These are phyloP conservation scores for Penicillium crustosum DNA, from an alignment of 2,329 filamentous ascomycete genomes.

Conservation along the genomic window DNA sequence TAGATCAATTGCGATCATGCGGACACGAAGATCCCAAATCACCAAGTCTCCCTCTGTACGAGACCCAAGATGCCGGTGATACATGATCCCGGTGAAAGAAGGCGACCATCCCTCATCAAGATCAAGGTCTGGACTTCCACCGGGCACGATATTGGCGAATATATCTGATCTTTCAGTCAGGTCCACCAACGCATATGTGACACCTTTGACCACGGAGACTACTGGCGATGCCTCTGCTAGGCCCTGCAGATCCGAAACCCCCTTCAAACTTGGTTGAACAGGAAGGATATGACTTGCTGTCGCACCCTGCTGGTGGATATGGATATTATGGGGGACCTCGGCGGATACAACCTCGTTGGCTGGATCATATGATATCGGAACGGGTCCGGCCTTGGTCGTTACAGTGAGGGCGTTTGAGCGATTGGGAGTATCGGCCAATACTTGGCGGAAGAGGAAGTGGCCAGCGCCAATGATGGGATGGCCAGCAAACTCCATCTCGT, in stretches of 20 bases:
- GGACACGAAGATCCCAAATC: constrained; percentile 25
- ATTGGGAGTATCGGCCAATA: constrained; percentile 7
- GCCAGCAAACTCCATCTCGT: constrained; percentile 62
- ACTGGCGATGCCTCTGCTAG: constrained; percentile 44
- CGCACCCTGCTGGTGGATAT: constrained; percentile 51
- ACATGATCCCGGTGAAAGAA: constrained; percentile 31
- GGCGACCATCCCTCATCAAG: constrained; percentile 31
- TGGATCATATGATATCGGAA: constrained; percentile 43
- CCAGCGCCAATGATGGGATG: constrained; percentile 58
- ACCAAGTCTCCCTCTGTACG: constrained; percentile 17
- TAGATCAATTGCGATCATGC: constrained; percentile 36
- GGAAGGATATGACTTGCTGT: constrained; percentile 22
- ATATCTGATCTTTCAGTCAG: constrained; percentile 23
- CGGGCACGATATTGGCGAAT: constrained; percentile 20
- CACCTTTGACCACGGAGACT: constrained; percentile 67
- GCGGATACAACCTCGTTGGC: constrained; percentile 54
- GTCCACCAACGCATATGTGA: constrained; percentile 51
- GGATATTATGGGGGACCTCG: constrained; percentile 65
- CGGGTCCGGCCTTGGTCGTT: constrained; percentile 46
- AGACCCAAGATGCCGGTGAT: constrained; percentile 23
- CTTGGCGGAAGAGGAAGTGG: constrained; percentile 41
- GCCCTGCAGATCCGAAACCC: constrained; percentile 6
- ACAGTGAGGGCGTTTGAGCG: constrained; percentile 16
- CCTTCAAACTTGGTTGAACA: neutral
- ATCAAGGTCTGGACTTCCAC: constrained; percentile 22